A percentile compares a stretch with the other conserved stretches of the same genome.
phyloP scores from a whole-genome alignment of 345 rosid species.

The Microthlaspi erraticum region DNA sequence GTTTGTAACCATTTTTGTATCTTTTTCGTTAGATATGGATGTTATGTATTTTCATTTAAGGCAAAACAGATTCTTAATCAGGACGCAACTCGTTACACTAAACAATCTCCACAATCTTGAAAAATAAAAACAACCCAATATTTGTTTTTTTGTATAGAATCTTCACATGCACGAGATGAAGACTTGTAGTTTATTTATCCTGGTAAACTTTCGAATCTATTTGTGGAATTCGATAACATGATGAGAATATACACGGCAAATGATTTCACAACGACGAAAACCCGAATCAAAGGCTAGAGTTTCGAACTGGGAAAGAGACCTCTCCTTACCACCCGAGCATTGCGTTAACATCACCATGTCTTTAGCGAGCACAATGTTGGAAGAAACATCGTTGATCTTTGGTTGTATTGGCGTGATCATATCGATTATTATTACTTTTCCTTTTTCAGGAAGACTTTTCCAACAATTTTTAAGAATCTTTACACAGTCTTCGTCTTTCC shows the following conservation, averaged over 20 bases:
- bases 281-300: constrained; percentile 3
- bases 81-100: too few relatives aligned
- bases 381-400: not conserved
- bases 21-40: too few relatives aligned
- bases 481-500: constrained; percentile 21
- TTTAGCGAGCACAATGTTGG: constrained; percentile 3
- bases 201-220: not conserved
- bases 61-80: too few relatives aligned
- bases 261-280: constrained; percentile 1
- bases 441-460: not conserved
- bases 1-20: too few relatives aligned
- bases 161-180: too few relatives aligned
- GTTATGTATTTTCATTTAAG: too few relatives aligned
- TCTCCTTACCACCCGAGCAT: constrained; percentile 22
- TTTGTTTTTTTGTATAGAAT: too few relatives aligned
- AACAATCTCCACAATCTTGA: too few relatives aligned
- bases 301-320: not conserved
- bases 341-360: constrained; percentile 25
- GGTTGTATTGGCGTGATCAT: not conserved
- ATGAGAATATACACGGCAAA: constrained; percentile 9
- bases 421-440: constrained; percentile 8
- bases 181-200: too few relatives aligned
- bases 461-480: constrained; percentile 25
- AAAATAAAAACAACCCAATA: too few relatives aligned
- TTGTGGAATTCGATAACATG: constrained; percentile 10